Base-by-base conservation (phyloP, 345 rosid species). In the Raphanus raphanistrum region DNA sequence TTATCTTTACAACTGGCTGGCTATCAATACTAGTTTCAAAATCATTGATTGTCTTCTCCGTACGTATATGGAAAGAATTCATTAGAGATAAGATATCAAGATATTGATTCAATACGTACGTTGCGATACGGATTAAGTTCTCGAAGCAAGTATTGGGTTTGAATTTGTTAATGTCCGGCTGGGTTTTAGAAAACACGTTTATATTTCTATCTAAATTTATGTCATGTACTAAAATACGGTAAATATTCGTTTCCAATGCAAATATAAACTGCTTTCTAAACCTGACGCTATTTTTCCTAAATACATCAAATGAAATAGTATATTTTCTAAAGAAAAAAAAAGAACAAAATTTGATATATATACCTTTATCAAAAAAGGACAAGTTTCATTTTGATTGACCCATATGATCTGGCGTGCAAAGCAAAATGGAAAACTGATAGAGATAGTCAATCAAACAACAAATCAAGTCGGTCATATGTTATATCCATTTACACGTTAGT, bases 401-500 rank as follows among this genome's bases (percentile, higher is more conserved):
- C 52, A 50, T 43, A 28, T 36, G 50, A 64, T 31, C 6, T 32
- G 77, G 76, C 69, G 73, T 33, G 52, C 33, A 59, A 59, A 66
- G 41, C 25, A 72, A 43, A 72, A 25, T 8, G 12, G 6, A 38
- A 63, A 69, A 52, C 21, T 52, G 59, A 16, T 10, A 31, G 31
- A 65, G 36, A 63, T 25, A 63, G 81, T 64, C 72, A 71, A 76
- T 17, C 25, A 27, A 63, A 16, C 9, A 76, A 1, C 68, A 78
- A 57, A 59, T 48, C 27, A 78, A 26, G 77, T 78, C 43, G 77
- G 77, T 66, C 77, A 50, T 72, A 59, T 61, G 43, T 58, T 65
- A 15, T 66, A 72, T 78, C 77, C 68, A 13, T 60, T 67, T 21
- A 73, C 35, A 36, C 45, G 32, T 79, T 58, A 29, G 73, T 72